Evolutionary conservation across 1,284 basidiomycete species (phyloP).

Genomic region (Ganoderma resinaceum): DNA sequence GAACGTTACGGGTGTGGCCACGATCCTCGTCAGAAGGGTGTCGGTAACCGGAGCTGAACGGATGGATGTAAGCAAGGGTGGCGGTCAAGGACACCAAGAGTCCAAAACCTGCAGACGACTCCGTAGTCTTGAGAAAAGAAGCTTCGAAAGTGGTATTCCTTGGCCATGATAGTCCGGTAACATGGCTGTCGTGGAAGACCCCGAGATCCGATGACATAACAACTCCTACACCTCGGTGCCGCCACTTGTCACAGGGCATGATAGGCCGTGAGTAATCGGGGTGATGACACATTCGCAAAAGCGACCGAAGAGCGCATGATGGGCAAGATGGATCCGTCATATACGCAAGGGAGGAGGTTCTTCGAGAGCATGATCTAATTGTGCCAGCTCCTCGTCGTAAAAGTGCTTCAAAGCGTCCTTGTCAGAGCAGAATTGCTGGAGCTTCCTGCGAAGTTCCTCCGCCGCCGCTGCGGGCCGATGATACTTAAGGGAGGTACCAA

Average conservation of each 20-base stretch:
- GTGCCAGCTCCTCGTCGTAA: conserved; percentile 76
- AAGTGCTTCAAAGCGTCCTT: conserved; percentile 60
- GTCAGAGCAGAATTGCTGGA: conserved; percentile 76
- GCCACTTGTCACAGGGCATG: conserved; percentile 12
- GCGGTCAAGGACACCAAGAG: not conserved
- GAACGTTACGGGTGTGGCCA: not conserved
- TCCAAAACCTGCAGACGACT: not conserved
- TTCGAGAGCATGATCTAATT: conserved; percentile 55
- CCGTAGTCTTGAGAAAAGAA: conserved; percentile 17
- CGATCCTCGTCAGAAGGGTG: not conserved
- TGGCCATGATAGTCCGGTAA: conserved; percentile 13
- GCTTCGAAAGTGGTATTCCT: not conserved
- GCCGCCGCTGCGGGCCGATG: conserved; percentile 56
- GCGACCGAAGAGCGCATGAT: conserved; percentile 5
- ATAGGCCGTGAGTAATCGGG: conserved; percentile 2
- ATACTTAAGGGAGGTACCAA: conserved; percentile 59
- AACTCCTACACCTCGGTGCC: not conserved
- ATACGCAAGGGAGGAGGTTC: conserved; percentile 66
- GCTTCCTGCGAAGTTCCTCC: conserved; percentile 64
- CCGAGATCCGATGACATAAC: conserved; percentile 24
- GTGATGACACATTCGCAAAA: conserved; percentile 12
- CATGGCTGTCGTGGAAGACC: conserved; percentile 16
- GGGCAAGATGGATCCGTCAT: conserved; percentile 22
- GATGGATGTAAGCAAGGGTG: conserved; percentile 5
- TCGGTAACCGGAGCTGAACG: conserved; percentile 2